These are phyloP conservation scores for Pichia deserticola DNA, from an alignment of 805 yeast species.

Conservation along the genomic window DNA sequence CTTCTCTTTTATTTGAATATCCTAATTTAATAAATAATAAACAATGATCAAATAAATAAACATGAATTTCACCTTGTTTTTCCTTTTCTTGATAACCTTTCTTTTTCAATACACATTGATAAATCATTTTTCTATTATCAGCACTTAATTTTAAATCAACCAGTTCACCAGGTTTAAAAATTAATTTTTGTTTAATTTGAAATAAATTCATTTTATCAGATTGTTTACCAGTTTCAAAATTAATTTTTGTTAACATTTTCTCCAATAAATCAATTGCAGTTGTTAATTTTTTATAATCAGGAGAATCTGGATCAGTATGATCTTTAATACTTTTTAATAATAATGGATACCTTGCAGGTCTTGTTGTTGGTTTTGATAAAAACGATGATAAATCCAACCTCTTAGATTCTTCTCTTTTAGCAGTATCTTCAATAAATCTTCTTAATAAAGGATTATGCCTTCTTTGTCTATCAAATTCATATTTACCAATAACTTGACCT, in stretches of 20 bases:
- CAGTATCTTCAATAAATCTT: constrained; percentile 88
- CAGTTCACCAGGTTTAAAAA: constrained; percentile 74
- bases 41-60: constrained; percentile 84
- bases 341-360: constrained; percentile 91
- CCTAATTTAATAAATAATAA: constrained; percentile 79
- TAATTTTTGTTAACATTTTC: constrained; percentile 67
- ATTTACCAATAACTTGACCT: constrained; percentile 89
- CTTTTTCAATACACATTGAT: constrained; percentile 69
- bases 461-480: constrained; percentile 90
- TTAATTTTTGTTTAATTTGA: constrained; percentile 76
- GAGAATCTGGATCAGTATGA: constrained; percentile 66
- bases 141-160: constrained; percentile 80
- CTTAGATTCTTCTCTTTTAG: constrained; percentile 74
- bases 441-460: constrained; percentile 85
- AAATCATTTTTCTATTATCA: constrained; percentile 70
- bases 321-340: constrained; percentile 77
- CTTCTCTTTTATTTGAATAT: constrained; percentile 82
- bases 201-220: constrained; percentile 87
- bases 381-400: constrained; percentile 90
- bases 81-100: constrained; percentile 64
- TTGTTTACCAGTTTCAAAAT: constrained; percentile 86
- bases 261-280: constrained; percentile 71
- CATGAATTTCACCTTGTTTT: constrained; percentile 71
- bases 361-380: constrained; percentile 88
- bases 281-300: constrained; percentile 61